These are phyloP conservation scores for Plenodomus biglobosus DNA, from an alignment of 2,329 filamentous ascomycete species.

Conservation along the genomic window DNA sequence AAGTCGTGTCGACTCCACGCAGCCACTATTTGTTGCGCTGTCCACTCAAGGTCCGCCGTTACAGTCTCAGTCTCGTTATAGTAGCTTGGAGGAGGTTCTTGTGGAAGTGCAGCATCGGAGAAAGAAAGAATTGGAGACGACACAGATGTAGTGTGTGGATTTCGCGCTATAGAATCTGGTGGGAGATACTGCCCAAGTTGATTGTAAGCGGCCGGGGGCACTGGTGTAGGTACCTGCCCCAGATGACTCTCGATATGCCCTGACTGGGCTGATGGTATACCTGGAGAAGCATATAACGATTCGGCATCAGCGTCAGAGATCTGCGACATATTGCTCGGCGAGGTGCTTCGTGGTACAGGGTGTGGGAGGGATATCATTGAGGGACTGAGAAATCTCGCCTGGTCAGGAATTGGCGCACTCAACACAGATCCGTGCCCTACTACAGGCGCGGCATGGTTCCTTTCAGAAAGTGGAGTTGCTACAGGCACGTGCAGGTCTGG, in stretches of 20 bases:
- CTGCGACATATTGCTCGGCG: not conserved
- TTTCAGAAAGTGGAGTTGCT: too few relatives aligned
- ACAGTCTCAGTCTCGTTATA: slow-evolving; percentile 6
- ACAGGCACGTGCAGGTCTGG: too few relatives aligned
- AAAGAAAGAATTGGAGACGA: not conserved
- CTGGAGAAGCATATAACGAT: slow-evolving; percentile 2
- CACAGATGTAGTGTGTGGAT: not conserved
- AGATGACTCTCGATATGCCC: not conserved
- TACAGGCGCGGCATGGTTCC: too few relatives aligned
- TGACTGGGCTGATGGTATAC: not conserved
- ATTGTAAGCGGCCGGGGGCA: not conserved
- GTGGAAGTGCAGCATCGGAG: not conserved
- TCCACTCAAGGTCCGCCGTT: slow-evolving; percentile 21
- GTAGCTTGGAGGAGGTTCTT: slow-evolving; percentile 7
- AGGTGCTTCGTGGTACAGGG: not conserved
- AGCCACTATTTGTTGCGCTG: slow-evolving; percentile 19
- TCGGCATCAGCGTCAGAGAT: slow-evolving; percentile 1
- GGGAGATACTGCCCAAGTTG: not conserved
- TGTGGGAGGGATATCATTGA: not conserved
- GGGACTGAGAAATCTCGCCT: too few relatives aligned
- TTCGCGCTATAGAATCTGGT: not conserved
- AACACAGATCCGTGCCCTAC: not conserved
- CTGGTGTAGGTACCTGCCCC: not conserved
- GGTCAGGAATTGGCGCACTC: not conserved
- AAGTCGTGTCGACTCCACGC: slow-evolving; percentile 29